Evolutionary conservation across 768 basidiomycete species (phyloP).

Genomic region (Podaxis sp.): DNA sequence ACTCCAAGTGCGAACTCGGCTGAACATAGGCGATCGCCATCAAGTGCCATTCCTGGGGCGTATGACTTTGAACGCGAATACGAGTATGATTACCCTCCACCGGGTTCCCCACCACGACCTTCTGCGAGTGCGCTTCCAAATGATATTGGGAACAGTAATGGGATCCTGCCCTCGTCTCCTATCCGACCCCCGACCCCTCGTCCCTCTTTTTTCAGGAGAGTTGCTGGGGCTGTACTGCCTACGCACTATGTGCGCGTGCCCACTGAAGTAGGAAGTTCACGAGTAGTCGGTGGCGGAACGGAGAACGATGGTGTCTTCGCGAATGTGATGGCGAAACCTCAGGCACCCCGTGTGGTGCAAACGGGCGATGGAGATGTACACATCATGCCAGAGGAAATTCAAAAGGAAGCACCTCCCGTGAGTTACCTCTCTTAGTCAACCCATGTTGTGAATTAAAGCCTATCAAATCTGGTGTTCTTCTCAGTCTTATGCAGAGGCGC

Average conservation of each 20-base stretch:
- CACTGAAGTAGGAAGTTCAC: slow-evolving; percentile 29
- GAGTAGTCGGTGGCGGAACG: slow-evolving; percentile 56
- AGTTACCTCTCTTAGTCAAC: slow-evolving; percentile 22
- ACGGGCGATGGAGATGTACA: slow-evolving; percentile 52
- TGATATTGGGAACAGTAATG: slow-evolving; percentile 71
- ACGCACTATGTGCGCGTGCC: slow-evolving; percentile 57
- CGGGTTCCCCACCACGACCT: slow-evolving; percentile 70
- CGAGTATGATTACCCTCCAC: slow-evolving; percentile 70
- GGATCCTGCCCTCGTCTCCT: slow-evolving; percentile 50
- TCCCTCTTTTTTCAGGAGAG: slow-evolving; percentile 53
- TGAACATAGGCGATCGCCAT: slow-evolving; percentile 10
- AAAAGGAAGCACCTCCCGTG: slow-evolving; percentile 85
- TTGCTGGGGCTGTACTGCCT: slow-evolving; percentile 59
- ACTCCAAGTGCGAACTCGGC: slow-evolving; percentile 1
- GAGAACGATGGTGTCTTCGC: slow-evolving; percentile 95
- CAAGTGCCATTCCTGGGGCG: slow-evolving; percentile 34
- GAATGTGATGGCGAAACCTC: slow-evolving; percentile 90
- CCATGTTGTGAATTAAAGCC: background rate
- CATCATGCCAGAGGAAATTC: slow-evolving; percentile 74
- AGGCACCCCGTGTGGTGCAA: slow-evolving; percentile 36
- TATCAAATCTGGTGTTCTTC: background rate
- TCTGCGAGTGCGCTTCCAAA: slow-evolving; percentile 58
- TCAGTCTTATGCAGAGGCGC: slow-evolving; percentile 83
- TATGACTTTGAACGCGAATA: slow-evolving; percentile 85
- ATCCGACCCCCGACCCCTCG: slow-evolving; percentile 30